Evolutionary conservation across 2,329 filamentous ascomycete species (phyloP), one percentile per base, ranked within the genome.

Genomic region (Hirsutella rhossiliensis): DNA sequence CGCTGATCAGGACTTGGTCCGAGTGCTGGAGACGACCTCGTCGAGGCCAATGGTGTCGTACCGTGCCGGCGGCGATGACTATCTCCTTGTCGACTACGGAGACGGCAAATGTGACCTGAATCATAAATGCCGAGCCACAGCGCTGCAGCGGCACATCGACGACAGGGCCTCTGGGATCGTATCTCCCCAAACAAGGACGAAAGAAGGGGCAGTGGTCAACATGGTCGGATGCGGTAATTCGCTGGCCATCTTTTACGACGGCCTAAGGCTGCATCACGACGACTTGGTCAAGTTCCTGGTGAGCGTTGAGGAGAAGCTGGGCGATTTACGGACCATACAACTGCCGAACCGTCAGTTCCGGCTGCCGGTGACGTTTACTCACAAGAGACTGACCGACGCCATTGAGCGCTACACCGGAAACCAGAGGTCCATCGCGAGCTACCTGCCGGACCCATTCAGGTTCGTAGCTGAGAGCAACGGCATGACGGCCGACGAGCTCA

Each of bases 331-430:
- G 11, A 5, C 34, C 5, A 19, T 38, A 1, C 30, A 29, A 23
- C n/a, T 43, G n/a, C 37, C 42, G 2, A 43, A 31, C 13, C 42
- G 42, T 11, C 32, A 23, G 13, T 30, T 43, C 42, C 42, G 42
- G 20, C 37, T 43, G n/a, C 42, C 42, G 11, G 30, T 43, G 3
- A 38, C 34, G 15, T 43, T 43, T 31, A 17, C 40, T 7, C 40
- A 41, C 28, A 28, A 31, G 13, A 41, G 31, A 27, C 40, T 41
- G n/a, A 17, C 17, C 29, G 40, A 41, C 5, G 28, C 29, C 17
- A 29, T 41, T 13, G 40, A 32, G 40, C 28, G 40, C 9, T 41
- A 41, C 28, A 6, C n/a, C 11, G 29, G 11, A 5, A 41, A 31
- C 18, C 40, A 41, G n/a, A 27, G 40, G 18, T 41, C 40, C 17